A percentile compares a stretch with the other conserved stretches of the same genome.
These are phyloP conservation scores for Xylariomycetidae sp. DNA, from an alignment of 2,329 filamentous ascomycete species.

Conservation along the genomic window DNA sequence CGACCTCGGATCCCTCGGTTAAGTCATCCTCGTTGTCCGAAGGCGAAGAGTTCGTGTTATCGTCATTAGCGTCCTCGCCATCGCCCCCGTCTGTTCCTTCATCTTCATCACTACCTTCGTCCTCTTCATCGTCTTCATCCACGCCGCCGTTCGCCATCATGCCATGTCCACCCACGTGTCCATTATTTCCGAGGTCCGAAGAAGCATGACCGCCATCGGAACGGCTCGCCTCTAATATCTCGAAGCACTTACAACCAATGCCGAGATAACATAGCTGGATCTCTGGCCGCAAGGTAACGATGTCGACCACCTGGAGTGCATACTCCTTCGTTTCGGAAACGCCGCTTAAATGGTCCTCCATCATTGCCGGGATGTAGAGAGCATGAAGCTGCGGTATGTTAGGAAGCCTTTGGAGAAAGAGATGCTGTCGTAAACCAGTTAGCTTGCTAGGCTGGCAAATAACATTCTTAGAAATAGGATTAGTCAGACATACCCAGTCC, in stretches of 20 bases:
- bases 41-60: conserved; percentile 43
- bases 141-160: conserved; percentile 11
- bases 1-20: conserved; percentile 37
- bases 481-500: conserved; percentile 73
- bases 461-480: no score
- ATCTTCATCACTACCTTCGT: conserved; percentile 31
- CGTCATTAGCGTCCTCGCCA: conserved; percentile 37
- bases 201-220: conserved; percentile 28
- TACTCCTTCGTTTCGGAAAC: conserved; percentile 61
- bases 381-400: conserved; percentile 66
- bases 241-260: conserved; percentile 73
- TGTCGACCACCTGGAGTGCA: conserved; percentile 72
- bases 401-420: conserved; percentile 71
- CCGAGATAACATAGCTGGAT: conserved; percentile 75
- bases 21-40: conserved; percentile 38
- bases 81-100: conserved; percentile 42
- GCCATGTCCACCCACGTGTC: no score
- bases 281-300: conserved; percentile 70
- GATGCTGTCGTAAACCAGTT: conserved; percentile 51
- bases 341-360: conserved; percentile 53
- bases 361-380: conserved; percentile 65
- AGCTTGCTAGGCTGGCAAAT: no score
- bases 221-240: conserved; percentile 64
- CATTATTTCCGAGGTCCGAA: no score
- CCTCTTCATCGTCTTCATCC: conserved; percentile 28